Evolutionary conservation across 179 eudicot genomes (phyloP).

Genomic region (Silene coronaria): DNA sequence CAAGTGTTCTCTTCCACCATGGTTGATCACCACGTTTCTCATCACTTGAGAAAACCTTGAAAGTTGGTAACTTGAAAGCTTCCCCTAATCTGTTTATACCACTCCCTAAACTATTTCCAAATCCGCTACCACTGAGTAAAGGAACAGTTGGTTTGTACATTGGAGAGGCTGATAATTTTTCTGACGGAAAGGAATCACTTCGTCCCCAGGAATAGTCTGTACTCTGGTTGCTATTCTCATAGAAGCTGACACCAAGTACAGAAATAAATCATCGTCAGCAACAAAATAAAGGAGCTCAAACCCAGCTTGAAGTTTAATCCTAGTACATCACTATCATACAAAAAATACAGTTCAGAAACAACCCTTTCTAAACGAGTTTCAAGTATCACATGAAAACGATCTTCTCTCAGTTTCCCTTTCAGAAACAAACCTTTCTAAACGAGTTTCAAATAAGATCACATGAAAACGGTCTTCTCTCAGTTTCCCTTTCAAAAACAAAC

Average conservation of each 20-base stretch:
- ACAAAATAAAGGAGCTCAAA: too few relatives aligned
- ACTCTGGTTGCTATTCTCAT: conserved; percentile 35
- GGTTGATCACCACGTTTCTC: conserved; percentile 18
- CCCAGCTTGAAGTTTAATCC: too few relatives aligned
- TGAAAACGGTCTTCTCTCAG: too few relatives aligned
- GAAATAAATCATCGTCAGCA: too few relatives aligned
- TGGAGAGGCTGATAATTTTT: conserved; percentile 25
- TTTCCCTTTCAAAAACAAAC: too few relatives aligned
- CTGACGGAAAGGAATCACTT: conserved; percentile 22
- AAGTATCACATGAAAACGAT: too few relatives aligned
- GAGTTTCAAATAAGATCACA: too few relatives aligned
- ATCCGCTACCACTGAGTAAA: conserved; percentile 22
- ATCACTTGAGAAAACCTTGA: conserved; percentile 31
- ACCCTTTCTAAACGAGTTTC: too few relatives aligned
- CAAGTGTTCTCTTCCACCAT: conserved; percentile 46
- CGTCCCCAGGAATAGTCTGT: conserved; percentile 33
- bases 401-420: too few relatives aligned
- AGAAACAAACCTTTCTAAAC: too few relatives aligned
- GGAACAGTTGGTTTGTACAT: conserved; percentile 36
- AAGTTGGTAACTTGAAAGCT: conserved; percentile 28
- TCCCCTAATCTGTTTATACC: conserved; percentile 27
- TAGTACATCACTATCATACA: too few relatives aligned
- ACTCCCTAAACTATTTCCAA: conserved; percentile 31
- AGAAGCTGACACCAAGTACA: conserved; percentile 32
- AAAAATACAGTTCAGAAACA: too few relatives aligned